Evolutionary conservation across 1,284 basidiomycete species (phyloP).

Genomic region (Sutorius eximius): DNA sequence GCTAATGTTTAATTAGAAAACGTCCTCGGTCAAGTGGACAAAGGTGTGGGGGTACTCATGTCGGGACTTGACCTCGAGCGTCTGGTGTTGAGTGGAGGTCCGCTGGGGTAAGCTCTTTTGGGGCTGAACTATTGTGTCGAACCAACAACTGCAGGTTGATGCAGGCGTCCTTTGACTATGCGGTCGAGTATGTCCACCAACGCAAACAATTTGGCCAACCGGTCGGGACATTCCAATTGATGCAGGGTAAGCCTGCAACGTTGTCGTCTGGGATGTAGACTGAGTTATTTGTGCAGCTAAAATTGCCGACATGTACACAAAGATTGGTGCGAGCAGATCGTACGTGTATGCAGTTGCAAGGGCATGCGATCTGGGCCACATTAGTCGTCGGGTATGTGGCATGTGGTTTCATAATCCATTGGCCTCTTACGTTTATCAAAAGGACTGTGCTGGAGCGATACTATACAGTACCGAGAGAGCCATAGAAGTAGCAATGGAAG

Average conservation of each 20-base stretch:
- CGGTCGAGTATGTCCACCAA: slow-evolving; percentile 87
- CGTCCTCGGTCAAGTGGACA: slow-evolving; percentile 78
- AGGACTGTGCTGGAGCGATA: slow-evolving; percentile 94
- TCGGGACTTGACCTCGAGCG: slow-evolving; percentile 91
- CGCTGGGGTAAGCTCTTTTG: slow-evolving; percentile 44
- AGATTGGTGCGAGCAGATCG: slow-evolving; percentile 82
- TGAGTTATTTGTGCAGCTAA: slow-evolving; percentile 49
- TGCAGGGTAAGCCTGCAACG: slow-evolving; percentile 69
- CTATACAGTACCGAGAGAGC: slow-evolving; percentile 88
- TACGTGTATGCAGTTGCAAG: slow-evolving; percentile 93
- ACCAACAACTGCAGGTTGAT: slow-evolving; percentile 63
- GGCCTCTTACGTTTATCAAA: slow-evolving; percentile 11
- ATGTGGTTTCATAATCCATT: slow-evolving; percentile 11
- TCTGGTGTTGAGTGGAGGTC: slow-evolving; percentile 87
- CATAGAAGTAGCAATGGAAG: slow-evolving; percentile 88
- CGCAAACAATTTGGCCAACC: slow-evolving; percentile 87
- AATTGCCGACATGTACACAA: slow-evolving; percentile 95
- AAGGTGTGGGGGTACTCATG: slow-evolving; percentile 89
- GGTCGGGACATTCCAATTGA: slow-evolving; percentile 91
- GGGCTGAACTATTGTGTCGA: neutral
- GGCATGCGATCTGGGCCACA: slow-evolving; percentile 81
- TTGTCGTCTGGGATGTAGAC: neutral
- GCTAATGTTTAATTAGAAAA: slow-evolving; percentile 55
- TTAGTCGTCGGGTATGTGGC: slow-evolving; percentile 72
- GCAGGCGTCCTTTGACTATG: slow-evolving; percentile 92